These are phyloP conservation scores for Gossypium longicalyx DNA, from an alignment of 345 rosid species.

Conservation along the genomic window DNA sequence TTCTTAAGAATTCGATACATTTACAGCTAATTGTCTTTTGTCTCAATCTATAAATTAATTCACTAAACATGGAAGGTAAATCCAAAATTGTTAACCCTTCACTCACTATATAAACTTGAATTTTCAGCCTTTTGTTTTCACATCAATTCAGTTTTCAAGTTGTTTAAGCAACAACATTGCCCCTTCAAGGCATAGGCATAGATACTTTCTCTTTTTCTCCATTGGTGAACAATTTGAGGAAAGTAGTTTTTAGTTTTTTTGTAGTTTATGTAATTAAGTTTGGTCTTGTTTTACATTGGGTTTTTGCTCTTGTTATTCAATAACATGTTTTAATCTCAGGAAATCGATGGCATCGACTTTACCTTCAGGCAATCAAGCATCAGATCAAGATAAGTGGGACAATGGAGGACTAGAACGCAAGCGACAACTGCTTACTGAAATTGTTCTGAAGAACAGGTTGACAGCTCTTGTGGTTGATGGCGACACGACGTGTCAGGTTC, in stretches of 20 bases:
- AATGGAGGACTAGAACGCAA: no score
- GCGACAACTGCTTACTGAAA: no score
- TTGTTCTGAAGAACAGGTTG: no score
- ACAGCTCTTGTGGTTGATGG: no score
- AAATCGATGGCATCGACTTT: no score
- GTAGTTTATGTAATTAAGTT: neutral
- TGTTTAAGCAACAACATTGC: neutral
- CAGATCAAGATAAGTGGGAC: no score
- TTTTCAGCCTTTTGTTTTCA: neutral
- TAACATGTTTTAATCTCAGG: no score
- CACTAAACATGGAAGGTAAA: neutral
- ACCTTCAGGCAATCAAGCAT: no score
- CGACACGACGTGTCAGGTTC: no score
- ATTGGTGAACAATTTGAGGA: neutral
- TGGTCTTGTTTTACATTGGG: no score
- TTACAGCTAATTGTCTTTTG: neutral
- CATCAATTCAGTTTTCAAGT: neutral
- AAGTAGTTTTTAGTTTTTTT: neutral
- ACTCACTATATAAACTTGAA: neutral
- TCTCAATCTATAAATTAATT: neutral
- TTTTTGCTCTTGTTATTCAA: no score
- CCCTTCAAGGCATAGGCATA: neutral
- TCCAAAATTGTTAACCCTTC: neutral
- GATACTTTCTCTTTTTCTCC: no score
- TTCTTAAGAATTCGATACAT: neutral